Evolutionary conservation across 1,284 basidiomycete species (phyloP).

Genomic region (Ustilago vetiveriae): DNA sequence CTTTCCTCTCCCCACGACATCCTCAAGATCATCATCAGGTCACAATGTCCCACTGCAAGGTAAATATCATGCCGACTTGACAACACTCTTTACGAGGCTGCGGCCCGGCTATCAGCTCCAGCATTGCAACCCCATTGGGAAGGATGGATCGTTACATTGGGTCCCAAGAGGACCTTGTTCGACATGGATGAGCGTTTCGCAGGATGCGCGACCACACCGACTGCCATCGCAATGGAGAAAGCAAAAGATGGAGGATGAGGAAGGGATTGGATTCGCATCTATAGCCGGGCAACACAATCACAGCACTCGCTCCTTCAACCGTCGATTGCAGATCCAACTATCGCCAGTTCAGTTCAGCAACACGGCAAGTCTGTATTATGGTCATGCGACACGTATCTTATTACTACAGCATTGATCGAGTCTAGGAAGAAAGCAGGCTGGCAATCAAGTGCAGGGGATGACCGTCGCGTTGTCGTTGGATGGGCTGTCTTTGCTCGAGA

Average conservation of each 20-base stretch:
- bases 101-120: slow-evolving; percentile 24
- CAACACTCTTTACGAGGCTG: slow-evolving; percentile 5
- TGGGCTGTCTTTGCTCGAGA: background rate
- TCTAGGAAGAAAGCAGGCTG: background rate
- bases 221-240: slow-evolving; percentile 1
- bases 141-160: background rate
- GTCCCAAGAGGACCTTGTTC: background rate
- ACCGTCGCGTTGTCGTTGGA: too few species aligned
- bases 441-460: too few species aligned
- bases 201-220: too few species aligned
- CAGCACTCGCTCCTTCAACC: slow-evolving; percentile 28
- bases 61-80: slow-evolving; percentile 42
- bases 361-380: slow-evolving; percentile 3
- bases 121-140: slow-evolving; percentile 10
- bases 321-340: slow-evolving; percentile 10
- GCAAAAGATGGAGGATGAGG: slow-evolving; percentile 1
- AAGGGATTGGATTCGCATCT: slow-evolving; percentile 25
- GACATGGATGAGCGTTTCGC: too few species aligned
- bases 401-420: slow-evolving; percentile 2
- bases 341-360: slow-evolving; percentile 2
- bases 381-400: background rate
- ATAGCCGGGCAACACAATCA: slow-evolving; percentile 32
- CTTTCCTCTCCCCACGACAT: slow-evolving; percentile 43
- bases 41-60: slow-evolving; percentile 59
- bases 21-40: slow-evolving; percentile 47